These are phyloP conservation scores for Whalleya microplaca DNA, from an alignment of 2,329 filamentous ascomycete species.

Conservation along the genomic window DNA sequence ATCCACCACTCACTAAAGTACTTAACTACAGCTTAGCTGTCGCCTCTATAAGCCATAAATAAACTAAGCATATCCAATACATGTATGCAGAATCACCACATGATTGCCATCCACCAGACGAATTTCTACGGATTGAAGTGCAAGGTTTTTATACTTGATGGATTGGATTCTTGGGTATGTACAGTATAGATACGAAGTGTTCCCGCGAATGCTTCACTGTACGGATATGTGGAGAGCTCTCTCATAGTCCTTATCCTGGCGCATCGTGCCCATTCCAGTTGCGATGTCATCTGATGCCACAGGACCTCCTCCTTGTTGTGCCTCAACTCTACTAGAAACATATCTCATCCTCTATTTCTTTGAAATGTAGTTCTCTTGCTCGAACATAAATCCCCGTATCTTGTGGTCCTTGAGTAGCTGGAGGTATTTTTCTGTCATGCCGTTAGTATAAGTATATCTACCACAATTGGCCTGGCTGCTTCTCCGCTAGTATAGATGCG, in stretches of 20 bases:
- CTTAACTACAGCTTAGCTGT: too few relatives aligned
- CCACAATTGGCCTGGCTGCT: not conserved
- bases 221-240: conserved; percentile 1
- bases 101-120: not conserved
- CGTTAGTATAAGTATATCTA: conserved; percentile 17
- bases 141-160: not conserved
- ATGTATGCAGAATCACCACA: too few relatives aligned
- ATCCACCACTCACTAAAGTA: not conserved
- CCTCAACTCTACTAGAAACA: not conserved
- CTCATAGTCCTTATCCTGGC: conserved; percentile 4
- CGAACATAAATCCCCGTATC: conserved; percentile 77
- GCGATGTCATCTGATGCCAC: conserved; percentile 7
- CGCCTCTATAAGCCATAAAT: too few relatives aligned
- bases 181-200: conserved; percentile 14
- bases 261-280: conserved; percentile 1
- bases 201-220: conserved; percentile 1
- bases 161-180: conserved; percentile 11
- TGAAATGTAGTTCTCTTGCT: conserved; percentile 74
- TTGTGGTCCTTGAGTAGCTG: conserved; percentile 76
- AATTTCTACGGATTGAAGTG: not conserved
- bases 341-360: conserved; percentile 23
- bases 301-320: not conserved
- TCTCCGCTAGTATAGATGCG: too few relatives aligned
- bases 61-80: too few relatives aligned
- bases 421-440: conserved; percentile 62